A percentile compares a stretch with the other conserved stretches of the same genome.
Conservation (phyloP, 371 early-diverging fungal species). For the Chytridium lagenaria region DNA sequence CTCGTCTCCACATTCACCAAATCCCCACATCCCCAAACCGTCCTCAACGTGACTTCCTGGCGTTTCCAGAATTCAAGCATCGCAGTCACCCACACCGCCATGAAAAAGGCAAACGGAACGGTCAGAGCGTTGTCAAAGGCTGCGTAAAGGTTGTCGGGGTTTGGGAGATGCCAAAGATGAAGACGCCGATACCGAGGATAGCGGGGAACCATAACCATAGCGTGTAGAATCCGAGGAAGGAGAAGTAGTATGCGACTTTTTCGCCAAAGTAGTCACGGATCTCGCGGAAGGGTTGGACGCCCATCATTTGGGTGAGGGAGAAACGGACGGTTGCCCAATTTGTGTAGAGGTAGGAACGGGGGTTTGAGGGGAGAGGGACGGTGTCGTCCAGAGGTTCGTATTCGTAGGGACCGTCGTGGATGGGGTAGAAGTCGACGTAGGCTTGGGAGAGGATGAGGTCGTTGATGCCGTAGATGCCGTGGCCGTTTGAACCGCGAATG, state of each 20-base stretch:
- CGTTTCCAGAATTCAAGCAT: constrained; percentile 72
- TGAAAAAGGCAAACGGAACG: constrained; percentile 57
- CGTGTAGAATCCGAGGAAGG: constrained; percentile 61
- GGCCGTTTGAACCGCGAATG: neutral
- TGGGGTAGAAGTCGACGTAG: constrained; percentile 41
- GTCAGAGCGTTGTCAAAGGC: constrained; percentile 64
- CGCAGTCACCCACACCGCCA: constrained; percentile 61
- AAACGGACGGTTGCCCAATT: constrained; percentile 26
- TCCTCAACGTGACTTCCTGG: constrained; percentile 50
- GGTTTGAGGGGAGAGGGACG: constrained; percentile 1
- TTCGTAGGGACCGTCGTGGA: constrained; percentile 49
- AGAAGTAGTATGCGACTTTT: constrained; percentile 67
- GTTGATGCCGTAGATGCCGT: constrained; percentile 31
- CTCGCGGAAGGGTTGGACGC: constrained; percentile 45
- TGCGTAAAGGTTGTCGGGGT: constrained; percentile 24
- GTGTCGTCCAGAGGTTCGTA: neutral
- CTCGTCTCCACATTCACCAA: constrained; percentile 53
- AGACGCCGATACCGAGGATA: constrained; percentile 52
- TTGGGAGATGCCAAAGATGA: constrained; percentile 32
- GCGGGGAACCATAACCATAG: constrained; percentile 57
- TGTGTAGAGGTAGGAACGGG: constrained; percentile 37
- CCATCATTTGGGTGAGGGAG: constrained; percentile 8
- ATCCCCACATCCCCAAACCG: constrained; percentile 53
- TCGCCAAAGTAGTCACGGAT: constrained; percentile 66
- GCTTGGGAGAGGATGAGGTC: constrained; percentile 34